Base-by-base conservation (phyloP, 2,329 filamentous ascomycete genomes). In the Hawksworthiomyces lignivorus region DNA sequence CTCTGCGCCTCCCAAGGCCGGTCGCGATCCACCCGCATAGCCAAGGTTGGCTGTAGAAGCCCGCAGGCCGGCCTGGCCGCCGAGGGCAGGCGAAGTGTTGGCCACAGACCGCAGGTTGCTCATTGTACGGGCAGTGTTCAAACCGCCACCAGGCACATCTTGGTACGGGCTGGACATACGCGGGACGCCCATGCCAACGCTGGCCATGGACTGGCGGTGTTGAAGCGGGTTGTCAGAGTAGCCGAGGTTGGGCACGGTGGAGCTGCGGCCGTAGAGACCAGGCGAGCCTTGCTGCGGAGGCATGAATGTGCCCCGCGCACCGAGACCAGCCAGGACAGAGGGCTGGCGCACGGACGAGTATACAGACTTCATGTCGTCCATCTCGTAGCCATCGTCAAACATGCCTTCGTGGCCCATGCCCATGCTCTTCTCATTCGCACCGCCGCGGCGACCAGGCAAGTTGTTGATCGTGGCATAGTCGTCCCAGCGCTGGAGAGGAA, bases 351-450 rank as follows among this genome's bases (percentile, higher is more conserved):
- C 86, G 1, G 88, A 94, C 5, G 89, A 96, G 69, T 97, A 97
- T 46, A 94, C 82, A 1, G 88, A 95, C 61, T 87, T 89, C 73
- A 97, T 94, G 61, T 98, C 92, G 59, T 98, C 94, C 83, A 97
- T 89, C 64, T 98, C 92, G 56, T 88, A 94, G 49, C 72, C 76
- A 19, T 50, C 49, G 47, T 85, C 88, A 5, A 68, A 68, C 36
- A 72, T 75, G 19, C 87, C 89, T 2, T 67, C 67, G 33, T 72
- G 75, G 19, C 18, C 34, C 39, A 36, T 36, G 21, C n/a, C 18
- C 41, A 67, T 68, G 41, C 78, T 72, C 35, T 66, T 67, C 36
- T 85, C 84, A 28, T 69, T 65, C 40, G 71, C 69, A 22, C 77
- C 74, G 41, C 88, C 89, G 46, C 92, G 87, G 46, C 90, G 87